Evolutionary conservation across 2,329 filamentous ascomycete genomes (phyloP), one percentile per base, ranked within the genome.

Genomic region (Colletotrichum paranaense): DNA sequence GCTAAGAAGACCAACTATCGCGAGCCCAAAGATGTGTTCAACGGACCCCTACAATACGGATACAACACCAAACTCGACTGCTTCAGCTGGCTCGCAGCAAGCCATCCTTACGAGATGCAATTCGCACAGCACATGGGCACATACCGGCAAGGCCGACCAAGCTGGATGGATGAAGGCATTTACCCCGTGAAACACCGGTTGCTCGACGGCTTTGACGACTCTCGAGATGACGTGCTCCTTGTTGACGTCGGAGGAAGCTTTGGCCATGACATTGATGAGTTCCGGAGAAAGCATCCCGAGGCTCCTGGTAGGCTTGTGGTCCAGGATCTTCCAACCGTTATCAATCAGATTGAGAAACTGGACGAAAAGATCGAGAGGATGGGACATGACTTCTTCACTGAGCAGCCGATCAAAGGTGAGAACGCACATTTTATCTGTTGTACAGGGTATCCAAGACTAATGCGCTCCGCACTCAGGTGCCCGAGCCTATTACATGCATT

Each of bases 251-350:
- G 79, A 35, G 82, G 83, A 7, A 78, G 78, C 3, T 66, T 81
- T 4, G 82, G 83, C 0, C 81, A 84, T 56, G 81, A 84, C 57
- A 68, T 84, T 5, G 76, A 76, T 16, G 79, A 80, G 38, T 83
- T 83, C 69, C 79, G 64, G 2, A 74, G 76, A 0, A 82, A 83
- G 62, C 82, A 83, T 72, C 82, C 84, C 0, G 62, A 81, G 0
- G 76, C 79, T 0, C 64, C 70, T 14, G 52, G 66, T 1, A 79
- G 81, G 4, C 77, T 89, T 2, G 77, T 89, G 1, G 78, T 89
- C 0, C 86, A 90, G 75, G 88, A 90, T 73, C 78, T 86, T 4
- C 81, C 83, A 0, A 77, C 80, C 2, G 84, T 88, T 5, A 81
- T 85, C 24, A 74, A 67, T 9, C 77, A 82, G 63, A 80, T 81